phyloP scores from a whole-genome alignment of 2,329 filamentous ascomycete genomes.

The Sphaerulina musiva region DNA sequence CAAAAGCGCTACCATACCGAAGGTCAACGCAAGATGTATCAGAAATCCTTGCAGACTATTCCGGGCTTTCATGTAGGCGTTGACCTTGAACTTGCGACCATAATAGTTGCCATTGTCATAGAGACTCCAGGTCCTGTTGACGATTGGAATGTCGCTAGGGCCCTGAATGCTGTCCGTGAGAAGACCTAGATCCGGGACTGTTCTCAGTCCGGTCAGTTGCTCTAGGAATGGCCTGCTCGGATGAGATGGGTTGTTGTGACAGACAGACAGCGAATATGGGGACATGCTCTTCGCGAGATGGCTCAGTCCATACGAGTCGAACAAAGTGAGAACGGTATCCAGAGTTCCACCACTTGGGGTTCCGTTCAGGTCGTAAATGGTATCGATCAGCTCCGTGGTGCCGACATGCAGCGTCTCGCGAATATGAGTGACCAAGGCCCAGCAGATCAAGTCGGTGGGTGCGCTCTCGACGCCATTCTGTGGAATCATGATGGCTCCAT shows the following conservation, averaged over 20 bases:
- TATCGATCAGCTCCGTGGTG: slow-evolving; percentile 47
- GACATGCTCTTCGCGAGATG: slow-evolving; percentile 44
- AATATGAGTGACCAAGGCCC: slow-evolving; percentile 48
- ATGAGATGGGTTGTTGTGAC: slow-evolving; percentile 32
- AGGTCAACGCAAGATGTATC: slow-evolving; percentile 44
- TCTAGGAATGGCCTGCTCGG: slow-evolving; percentile 34
- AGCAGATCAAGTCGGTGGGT: slow-evolving; percentile 51
- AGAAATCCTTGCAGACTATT: slow-evolving; percentile 44
- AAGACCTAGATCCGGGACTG: slow-evolving; percentile 51
- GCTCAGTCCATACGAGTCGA: slow-evolving; percentile 43
- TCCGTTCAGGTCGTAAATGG: slow-evolving; percentile 50
- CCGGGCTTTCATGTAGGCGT: slow-evolving; percentile 50
- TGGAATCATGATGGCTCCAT: slow-evolving; percentile 56
- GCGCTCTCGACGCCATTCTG: slow-evolving; percentile 57
- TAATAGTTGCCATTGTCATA: slow-evolving; percentile 49
- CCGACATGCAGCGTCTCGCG: slow-evolving; percentile 47
- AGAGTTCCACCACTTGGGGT: slow-evolving; percentile 55
- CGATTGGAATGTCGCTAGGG: slow-evolving; percentile 49
- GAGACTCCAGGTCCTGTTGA: slow-evolving; percentile 55
- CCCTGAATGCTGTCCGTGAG: slow-evolving; percentile 51
- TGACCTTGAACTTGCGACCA: slow-evolving; percentile 53
- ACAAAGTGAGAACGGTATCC: slow-evolving; percentile 56
- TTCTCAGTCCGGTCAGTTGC: slow-evolving; percentile 47
- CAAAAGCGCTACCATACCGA: slow-evolving; percentile 43
- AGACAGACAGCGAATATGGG: slow-evolving; percentile 47